Conservation (phyloP, 2,329 filamentous ascomycete species). For the Exophiala oligosperma region DNA sequence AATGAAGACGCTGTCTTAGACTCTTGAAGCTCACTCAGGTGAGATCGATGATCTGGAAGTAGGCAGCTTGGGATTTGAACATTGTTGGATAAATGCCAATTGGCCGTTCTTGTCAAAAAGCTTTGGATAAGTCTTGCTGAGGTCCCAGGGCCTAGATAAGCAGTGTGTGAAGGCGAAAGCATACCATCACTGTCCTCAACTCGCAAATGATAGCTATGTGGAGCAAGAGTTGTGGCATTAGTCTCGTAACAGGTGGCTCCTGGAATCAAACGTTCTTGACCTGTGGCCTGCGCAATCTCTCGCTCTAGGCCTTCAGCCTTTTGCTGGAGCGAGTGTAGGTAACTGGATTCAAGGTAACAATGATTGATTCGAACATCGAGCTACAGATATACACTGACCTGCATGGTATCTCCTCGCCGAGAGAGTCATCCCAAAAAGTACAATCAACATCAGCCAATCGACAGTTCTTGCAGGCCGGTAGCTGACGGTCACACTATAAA, state of each 20-base stretch:
- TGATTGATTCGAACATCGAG: background rate
- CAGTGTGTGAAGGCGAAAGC: background rate
- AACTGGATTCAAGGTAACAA: background rate
- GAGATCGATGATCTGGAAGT: background rate
- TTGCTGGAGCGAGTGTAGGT: slow-evolving; percentile 13
- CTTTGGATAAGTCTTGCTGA: slow-evolving; percentile 3
- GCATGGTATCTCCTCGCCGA: slow-evolving; percentile 13
- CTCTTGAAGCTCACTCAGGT: background rate
- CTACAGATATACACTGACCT: background rate
- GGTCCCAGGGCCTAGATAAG: slow-evolving; percentile 13
- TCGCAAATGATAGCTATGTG: slow-evolving; percentile 6
- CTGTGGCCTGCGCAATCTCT: background rate
- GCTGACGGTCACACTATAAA: slow-evolving; percentile 10
- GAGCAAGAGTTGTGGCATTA: background rate
- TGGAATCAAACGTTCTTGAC: background rate
- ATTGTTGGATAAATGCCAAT: slow-evolving; percentile 1
- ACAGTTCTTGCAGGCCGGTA: slow-evolving; percentile 17
- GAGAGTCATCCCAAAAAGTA: slow-evolving; percentile 14
- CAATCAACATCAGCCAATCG: slow-evolving; percentile 13
- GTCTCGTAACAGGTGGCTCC: background rate
- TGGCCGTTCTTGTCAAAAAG: slow-evolving; percentile 2
- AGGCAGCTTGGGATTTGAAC: slow-evolving; percentile 1
- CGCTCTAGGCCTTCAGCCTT: slow-evolving; percentile 6
- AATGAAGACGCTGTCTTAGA: background rate
- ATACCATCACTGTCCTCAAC: slow-evolving; percentile 1